Conservation (phyloP, 2,329 filamentous ascomycete species). For the Aspergillus glaucus region DNA sequence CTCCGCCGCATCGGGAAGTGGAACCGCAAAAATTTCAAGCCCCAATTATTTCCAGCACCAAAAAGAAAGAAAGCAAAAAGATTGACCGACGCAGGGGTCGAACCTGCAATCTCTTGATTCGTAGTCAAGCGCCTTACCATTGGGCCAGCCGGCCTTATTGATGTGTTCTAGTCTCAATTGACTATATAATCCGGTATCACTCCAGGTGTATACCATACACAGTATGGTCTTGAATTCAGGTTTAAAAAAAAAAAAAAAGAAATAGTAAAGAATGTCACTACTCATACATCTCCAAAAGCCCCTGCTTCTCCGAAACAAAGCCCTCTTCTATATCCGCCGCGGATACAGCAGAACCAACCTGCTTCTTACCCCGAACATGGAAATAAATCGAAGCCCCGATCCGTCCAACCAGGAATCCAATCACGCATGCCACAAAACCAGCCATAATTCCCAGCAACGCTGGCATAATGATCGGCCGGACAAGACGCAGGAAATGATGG, state of each 20-base stretch:
- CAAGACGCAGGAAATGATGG: constrained; percentile 19
- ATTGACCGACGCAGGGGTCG: constrained; percentile 37
- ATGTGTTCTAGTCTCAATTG: too few relatives aligned
- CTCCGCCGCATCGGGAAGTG: too few relatives aligned
- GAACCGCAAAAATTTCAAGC: too few relatives aligned
- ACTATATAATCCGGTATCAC: too few relatives aligned
- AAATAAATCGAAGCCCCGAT: constrained; percentile 11
- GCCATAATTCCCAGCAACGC: constrained; percentile 32
- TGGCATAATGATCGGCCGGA: constrained; percentile 35
- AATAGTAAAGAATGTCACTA: not conserved
- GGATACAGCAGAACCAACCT: not conserved
- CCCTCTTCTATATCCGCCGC: constrained; percentile 8
- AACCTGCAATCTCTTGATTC: constrained; percentile 49
- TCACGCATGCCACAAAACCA: constrained; percentile 30
- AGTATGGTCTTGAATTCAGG: too few relatives aligned
- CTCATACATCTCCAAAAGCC: not conserved
- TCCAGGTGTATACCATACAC: too few relatives aligned
- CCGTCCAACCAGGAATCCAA: constrained; percentile 33
- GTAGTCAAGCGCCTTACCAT: constrained; percentile 49
- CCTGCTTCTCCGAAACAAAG: constrained; percentile 12
- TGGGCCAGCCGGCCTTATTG: constrained; percentile 34
- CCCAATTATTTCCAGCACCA: not conserved
- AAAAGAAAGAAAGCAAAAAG: constrained; percentile 9
- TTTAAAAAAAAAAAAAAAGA: too few relatives aligned
- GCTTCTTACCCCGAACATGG: constrained; percentile 2